Evolutionary conservation across 805 yeast species (phyloP), one percentile per base, ranked within the genome.

Genomic region (Starmerella asiatica): DNA sequence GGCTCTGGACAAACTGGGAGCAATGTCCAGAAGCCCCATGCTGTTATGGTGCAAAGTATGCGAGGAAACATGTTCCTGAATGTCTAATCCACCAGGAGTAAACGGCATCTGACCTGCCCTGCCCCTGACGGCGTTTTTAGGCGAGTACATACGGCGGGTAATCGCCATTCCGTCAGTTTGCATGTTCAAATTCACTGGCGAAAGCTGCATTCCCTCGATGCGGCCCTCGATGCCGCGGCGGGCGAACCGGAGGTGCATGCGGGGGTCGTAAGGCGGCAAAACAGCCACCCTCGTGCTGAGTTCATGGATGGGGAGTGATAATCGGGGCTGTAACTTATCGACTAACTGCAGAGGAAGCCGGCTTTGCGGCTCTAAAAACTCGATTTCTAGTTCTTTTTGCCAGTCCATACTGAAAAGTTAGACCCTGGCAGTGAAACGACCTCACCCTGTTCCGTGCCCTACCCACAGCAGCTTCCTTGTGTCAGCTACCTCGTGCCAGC

Each of bases 1-100:
- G 0, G 96, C 94, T 45, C 97, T 65, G 5, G 71, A 55, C 39
- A 91, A 65, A 0, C 95, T 95, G 16, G 78, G 88, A 0, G 96
- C 91, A 1, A 73, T 59, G 56, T 83, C 93, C 53, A 78, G 81
- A 28, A 91, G 59, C 0, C 97, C 98, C 24, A 72, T 66, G 2
- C 60, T 61, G 52, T 81, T 88, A 52, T 77, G 70, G 51, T 79
- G 91, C 34, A 80, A 30, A 67, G 49, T 50, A 3, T 40, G 41
- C 9, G 51, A 45, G 5, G 50, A 48, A 3, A 56, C 47, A 15
- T 52, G 51, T 9, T 48, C 55, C 14, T n/a, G 34, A 48, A 60
- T 52, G 3, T 61, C 61, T n/a, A 72, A 49, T 2, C 97, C 96
- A 48, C 98, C 97, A 0, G 98, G 98, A 42, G 79, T 76, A 55